Evolutionary conservation across 2,329 filamentous ascomycete genomes (phyloP).

Genomic region (Aspergillus ochraceoroseus): DNA sequence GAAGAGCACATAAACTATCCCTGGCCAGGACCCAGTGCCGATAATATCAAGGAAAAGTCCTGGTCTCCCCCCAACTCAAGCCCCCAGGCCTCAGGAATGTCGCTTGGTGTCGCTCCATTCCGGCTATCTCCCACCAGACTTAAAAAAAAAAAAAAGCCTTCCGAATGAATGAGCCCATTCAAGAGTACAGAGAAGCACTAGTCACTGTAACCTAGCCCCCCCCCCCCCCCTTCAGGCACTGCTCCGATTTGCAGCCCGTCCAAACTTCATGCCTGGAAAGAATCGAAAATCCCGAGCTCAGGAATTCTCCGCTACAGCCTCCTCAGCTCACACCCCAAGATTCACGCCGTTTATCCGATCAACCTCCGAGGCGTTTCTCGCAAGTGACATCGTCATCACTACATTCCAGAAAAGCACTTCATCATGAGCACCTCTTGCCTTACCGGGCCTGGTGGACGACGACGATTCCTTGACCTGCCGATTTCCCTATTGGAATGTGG

Average conservation of each 20-base stretch:
- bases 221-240: background rate
- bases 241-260: too few relatives aligned
- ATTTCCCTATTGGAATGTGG: slow-evolving; percentile 8
- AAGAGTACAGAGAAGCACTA: background rate
- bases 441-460: too few relatives aligned
- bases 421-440: too few relatives aligned
- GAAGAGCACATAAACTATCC: too few relatives aligned
- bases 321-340: too few relatives aligned
- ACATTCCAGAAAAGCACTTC: slow-evolving; percentile 7
- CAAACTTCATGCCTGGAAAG: too few relatives aligned
- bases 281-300: too few relatives aligned
- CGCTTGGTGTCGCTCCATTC: slow-evolving; percentile 6
- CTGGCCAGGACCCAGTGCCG: too few relatives aligned
- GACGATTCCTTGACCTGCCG: slow-evolving; percentile 2
- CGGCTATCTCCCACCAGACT: background rate
- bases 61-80: background rate
- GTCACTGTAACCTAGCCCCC: too few relatives aligned
- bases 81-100: slow-evolving; percentile 7
- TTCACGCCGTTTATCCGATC: too few relatives aligned
- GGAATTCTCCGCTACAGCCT: too few relatives aligned
- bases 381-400: slow-evolving; percentile 4
- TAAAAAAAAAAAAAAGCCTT: background rate
- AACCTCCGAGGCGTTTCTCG: background rate
- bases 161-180: background rate
- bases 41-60: too few relatives aligned